Conservation (phyloP, 2,329 filamentous ascomycete species). For the Coleophoma eucalyptorum region DNA sequence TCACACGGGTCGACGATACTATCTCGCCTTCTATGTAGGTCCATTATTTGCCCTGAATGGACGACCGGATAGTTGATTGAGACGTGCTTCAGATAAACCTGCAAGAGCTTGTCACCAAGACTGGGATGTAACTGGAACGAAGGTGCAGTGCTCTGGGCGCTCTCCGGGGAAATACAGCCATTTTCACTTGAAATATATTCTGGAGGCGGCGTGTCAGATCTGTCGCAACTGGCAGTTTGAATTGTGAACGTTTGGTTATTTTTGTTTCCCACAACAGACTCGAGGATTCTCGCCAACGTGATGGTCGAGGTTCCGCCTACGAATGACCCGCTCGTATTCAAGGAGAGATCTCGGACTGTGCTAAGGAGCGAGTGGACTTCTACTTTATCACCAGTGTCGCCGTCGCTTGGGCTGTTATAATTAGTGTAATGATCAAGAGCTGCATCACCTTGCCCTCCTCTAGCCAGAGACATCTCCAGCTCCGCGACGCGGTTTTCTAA, state of each 20-base stretch:
- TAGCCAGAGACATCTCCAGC: slow-evolving; percentile 5
- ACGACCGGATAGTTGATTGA: slow-evolving; percentile 6
- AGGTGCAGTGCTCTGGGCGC: neutral
- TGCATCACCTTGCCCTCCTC: slow-evolving; percentile 2
- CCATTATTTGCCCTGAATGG: slow-evolving; percentile 3
- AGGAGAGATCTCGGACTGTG: slow-evolving; percentile 7
- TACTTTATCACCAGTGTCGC: neutral
- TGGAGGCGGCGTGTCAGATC: neutral
- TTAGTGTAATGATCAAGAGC: slow-evolving; percentile 7
- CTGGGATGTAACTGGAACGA: slow-evolving; percentile 1
- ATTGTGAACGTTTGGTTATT: slow-evolving; percentile 2
- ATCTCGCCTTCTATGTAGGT: slow-evolving; percentile 5
- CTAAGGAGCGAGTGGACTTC: slow-evolving; percentile 7
- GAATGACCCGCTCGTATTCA: slow-evolving; percentile 5
- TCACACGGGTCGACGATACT: slow-evolving; percentile 3
- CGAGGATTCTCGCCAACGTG: slow-evolving; percentile 6
- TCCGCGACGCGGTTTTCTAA: slow-evolving; percentile 11
- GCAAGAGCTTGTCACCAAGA: slow-evolving; percentile 2
- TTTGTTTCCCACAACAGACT: slow-evolving; percentile 1
- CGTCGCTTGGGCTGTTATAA: neutral
- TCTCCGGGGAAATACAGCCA: neutral
- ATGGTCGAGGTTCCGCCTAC: slow-evolving; percentile 6
- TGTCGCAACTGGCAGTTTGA: neutral
- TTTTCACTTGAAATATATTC: slow-evolving; percentile 1
- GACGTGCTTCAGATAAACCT: slow-evolving; percentile 5